Percentiles rank a stretch among this genome's conserved stretches.
Conservation (phyloP, 257 asterid species). For the Plectranthus barbatus region DNA sequence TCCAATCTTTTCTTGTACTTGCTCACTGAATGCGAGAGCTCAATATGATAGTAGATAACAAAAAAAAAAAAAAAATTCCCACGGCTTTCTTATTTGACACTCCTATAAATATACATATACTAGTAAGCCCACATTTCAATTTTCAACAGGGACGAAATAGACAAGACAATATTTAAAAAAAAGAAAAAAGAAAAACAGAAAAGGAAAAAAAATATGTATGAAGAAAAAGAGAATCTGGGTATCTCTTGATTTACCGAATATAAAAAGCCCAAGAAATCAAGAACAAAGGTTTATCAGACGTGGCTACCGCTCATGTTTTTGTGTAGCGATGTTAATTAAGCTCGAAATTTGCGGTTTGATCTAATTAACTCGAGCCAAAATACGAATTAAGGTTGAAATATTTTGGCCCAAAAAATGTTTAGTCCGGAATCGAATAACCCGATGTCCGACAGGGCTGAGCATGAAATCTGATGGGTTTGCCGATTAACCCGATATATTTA, state of each 20-base stretch:
- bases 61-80: background rate
- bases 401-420: too few species aligned
- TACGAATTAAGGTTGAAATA: too few species aligned
- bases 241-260: conserved; percentile 11
- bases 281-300: background rate
- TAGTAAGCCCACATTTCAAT: background rate
- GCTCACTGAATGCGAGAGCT: background rate
- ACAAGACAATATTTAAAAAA: conserved; percentile 4
- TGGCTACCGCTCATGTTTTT: background rate
- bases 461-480: too few species aligned
- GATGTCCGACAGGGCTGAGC: too few species aligned
- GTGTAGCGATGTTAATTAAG: too few species aligned
- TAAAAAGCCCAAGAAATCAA: conserved; percentile 10
- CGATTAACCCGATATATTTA: too few species aligned
- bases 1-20: background rate
- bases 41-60: too few species aligned
- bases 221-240: conserved; percentile 9
- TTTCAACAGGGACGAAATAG: background rate
- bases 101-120: background rate
- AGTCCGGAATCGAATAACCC: too few species aligned
- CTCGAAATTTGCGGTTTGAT: too few species aligned
- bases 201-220: background rate
- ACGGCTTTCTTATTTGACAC: conserved; percentile 2
- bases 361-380: too few species aligned
- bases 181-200: background rate